Percentiles rank a stretch among this genome's conserved stretches.
phyloP scores from a whole-genome alignment of 352 stramenopile genomes.

The Phytophthora constricta region DNA sequence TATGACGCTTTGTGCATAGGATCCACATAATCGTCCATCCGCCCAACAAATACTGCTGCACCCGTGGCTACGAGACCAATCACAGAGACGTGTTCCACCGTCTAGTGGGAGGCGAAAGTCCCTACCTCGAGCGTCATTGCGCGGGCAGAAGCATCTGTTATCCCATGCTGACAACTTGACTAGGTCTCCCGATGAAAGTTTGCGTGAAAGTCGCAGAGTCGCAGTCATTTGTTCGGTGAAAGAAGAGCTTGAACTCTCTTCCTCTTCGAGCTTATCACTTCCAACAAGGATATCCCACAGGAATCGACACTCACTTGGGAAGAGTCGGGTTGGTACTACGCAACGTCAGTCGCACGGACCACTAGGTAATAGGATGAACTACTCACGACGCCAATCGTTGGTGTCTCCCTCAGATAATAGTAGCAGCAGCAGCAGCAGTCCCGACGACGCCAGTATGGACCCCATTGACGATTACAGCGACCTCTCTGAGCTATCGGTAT shows the following conservation, averaged over 20 bases:
- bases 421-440: conserved; percentile 38
- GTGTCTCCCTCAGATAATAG: conserved; percentile 5
- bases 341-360: conserved; percentile 1
- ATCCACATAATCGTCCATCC: conserved; percentile 48
- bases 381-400: conserved; percentile 11
- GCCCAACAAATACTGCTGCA: conserved; percentile 62
- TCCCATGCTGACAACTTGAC: too few relatives aligned
- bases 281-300: conserved; percentile 3
- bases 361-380: conserved; percentile 11
- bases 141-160: neutral
- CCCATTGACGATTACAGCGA: conserved; percentile 29
- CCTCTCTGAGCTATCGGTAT: conserved; percentile 31
- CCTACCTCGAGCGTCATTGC: conserved; percentile 9
- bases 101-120: conserved; percentile 24
- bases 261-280: conserved; percentile 25
- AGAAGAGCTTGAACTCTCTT: conserved; percentile 19
- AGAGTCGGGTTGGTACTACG: conserved; percentile 15
- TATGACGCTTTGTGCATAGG: conserved; percentile 37
- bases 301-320: conserved; percentile 8
- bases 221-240: conserved; percentile 25
- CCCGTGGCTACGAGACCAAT: conserved; percentile 54
- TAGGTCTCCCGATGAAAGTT: conserved; percentile 21
- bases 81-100: conserved; percentile 15
- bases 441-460: conserved; percentile 20
- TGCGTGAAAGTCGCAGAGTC: conserved; percentile 22